These are phyloP conservation scores for Tetratostichococcus sp. DNA, from an alignment of 139 green algal species.

Conservation along the genomic window DNA sequence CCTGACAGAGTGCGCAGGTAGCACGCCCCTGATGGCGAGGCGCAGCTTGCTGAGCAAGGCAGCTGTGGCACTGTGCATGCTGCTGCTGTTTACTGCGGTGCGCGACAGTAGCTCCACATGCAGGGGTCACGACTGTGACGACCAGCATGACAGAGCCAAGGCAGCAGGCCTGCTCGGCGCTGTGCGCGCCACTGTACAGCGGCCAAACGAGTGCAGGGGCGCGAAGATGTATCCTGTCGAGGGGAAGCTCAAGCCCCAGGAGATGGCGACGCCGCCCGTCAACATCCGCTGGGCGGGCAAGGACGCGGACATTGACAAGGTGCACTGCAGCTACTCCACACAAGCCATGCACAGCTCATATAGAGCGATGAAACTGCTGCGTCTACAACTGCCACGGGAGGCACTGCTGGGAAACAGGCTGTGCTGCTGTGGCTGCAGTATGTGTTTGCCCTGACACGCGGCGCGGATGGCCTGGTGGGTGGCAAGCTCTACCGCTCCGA, in stretches of 20 bases:
- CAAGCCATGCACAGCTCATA: no score
- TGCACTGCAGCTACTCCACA: no score
- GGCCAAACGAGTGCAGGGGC: background rate
- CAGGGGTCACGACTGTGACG: slow-evolving; percentile 17
- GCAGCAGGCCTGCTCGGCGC: slow-evolving; percentile 26
- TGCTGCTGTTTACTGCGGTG: background rate
- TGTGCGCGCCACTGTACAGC: background rate
- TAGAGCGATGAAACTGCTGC: no score
- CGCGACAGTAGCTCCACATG: background rate
- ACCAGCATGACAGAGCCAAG: slow-evolving; percentile 15
- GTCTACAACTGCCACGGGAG: no score
- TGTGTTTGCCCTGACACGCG: slow-evolving; percentile 41
- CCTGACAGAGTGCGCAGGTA: no score
- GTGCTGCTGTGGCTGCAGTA: slow-evolving; percentile 26
- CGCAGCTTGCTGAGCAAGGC: background rate
- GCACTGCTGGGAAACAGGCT: no score
- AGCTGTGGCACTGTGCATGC: background rate
- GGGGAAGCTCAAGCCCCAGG: slow-evolving; percentile 22
- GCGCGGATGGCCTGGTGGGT: slow-evolving; percentile 20
- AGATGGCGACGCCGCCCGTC: slow-evolving; percentile 6
- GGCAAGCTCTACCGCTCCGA: slow-evolving; percentile 42
- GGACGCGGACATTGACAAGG: slow-evolving; percentile 17
- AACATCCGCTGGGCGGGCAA: slow-evolving; percentile 17
- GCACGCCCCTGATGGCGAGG: no score
- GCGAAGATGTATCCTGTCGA: slow-evolving; percentile 27